These are phyloP conservation scores for Pseudopyrenochaeta lycopersici DNA, from an alignment of 2,329 filamentous ascomycete genomes.

Conservation along the genomic window DNA sequence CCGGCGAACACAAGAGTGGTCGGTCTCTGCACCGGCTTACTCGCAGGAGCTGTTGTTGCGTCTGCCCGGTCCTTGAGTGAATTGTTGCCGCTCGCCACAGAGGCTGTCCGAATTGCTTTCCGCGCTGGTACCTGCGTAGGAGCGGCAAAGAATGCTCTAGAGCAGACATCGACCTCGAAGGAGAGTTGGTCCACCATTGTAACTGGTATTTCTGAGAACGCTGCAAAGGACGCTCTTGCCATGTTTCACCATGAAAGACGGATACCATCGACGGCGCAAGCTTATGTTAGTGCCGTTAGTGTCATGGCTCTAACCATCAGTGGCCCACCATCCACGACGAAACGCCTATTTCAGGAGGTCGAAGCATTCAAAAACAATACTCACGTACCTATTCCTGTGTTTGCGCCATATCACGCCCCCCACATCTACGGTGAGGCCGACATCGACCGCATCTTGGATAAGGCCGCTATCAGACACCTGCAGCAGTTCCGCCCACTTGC, in stretches of 20 bases:
- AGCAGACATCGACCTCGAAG: conserved; percentile 63
- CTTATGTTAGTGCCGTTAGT: conserved; percentile 68
- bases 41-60: conserved; percentile 74
- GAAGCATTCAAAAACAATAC: conserved; percentile 60
- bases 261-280: conserved; percentile 59
- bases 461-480: conserved; percentile 51
- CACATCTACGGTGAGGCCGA: conserved; percentile 63
- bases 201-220: conserved; percentile 62
- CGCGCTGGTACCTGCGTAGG: conserved; percentile 63
- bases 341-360: conserved; percentile 60
- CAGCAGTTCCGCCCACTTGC: conserved; percentile 53
- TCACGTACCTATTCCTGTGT: conserved; percentile 63
- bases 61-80: conserved; percentile 69
- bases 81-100: conserved; percentile 69
- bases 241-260: conserved; percentile 67
- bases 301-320: conserved; percentile 68
- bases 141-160: conserved; percentile 54
- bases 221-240: conserved; percentile 61
- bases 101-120: conserved; percentile 73
- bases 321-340: conserved; percentile 64
- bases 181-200: conserved; percentile 74
- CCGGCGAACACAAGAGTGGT: conserved; percentile 63
- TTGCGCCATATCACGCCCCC: conserved; percentile 67
- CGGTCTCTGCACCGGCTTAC: conserved; percentile 73
- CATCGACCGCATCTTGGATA: conserved; percentile 60